Evolutionary conservation across 192 early-diverging fungal species (phyloP), one percentile per base, ranked within the genome.

Genomic region (Phycomyces blakesleeanus): DNA sequence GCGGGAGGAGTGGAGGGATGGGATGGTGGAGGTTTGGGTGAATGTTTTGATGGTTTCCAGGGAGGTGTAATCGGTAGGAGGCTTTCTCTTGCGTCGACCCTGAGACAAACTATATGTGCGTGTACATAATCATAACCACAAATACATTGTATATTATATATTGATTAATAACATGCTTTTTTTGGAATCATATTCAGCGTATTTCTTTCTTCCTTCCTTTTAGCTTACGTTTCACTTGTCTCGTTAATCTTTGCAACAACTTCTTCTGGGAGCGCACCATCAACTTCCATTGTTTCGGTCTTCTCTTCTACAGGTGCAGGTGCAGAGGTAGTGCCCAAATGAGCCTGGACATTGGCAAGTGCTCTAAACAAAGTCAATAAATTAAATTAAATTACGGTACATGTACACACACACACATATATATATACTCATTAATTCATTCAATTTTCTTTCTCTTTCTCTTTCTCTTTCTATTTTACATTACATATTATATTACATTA

Each of bases 21-120:
- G 73, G 24, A 89, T 68, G 34, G 73, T 70, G 3, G 71, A 53
- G 42, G 78, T 60, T 44, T 83, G 69, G 1, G 49, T 77, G 55
- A 81, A 93, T 0, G 78, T 74, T 51, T 81, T 77, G 58, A 96
- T 72, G 25, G 85, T 75, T 20, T 95, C 93, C 0, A 70, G 65
- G 3, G 87, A 75, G 0, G 90, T 83, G 21, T 88, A 79, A 11
- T 81, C 83, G n/a, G 81, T 77, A 34, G 93, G 88, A 40, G 85
- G 74, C 76, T 94, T 96, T 72, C 95, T 87, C 84, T 96, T 94
- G 51, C 87, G 79, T 38, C 93, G 88, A 25, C 34, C 54, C 49
- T 55, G 53, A 51, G 59, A 84, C 44, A 95, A 72, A n/a, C 83
- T 83, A n/a, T n/a, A n/a, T n/a, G 67, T 71, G 59, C 50, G 24